These are phyloP conservation scores for Cetradonia linearis DNA, from an alignment of 495 filamentous ascomycete genomes.

Conservation along the genomic window DNA sequence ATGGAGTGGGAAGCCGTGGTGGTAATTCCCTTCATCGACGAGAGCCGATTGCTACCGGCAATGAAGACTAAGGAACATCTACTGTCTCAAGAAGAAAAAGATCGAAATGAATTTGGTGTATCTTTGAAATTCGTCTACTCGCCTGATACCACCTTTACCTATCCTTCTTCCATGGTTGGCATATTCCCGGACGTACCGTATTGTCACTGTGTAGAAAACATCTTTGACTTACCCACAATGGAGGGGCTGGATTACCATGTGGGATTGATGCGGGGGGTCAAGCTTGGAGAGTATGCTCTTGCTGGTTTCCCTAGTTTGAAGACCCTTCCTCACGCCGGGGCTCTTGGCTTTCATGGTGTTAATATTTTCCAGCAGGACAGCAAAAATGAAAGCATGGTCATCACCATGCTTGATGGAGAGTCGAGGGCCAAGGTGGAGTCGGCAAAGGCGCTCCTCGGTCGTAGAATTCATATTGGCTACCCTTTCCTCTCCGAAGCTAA, in stretches of 20 bases:
- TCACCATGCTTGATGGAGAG: slow-evolving; percentile 70
- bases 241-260: slow-evolving; percentile 81
- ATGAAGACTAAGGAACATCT: slow-evolving; percentile 75
- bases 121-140: slow-evolving; percentile 87
- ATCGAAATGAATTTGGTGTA: slow-evolving; percentile 82
- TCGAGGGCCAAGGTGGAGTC: slow-evolving; percentile 54
- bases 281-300: slow-evolving; percentile 67
- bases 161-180: slow-evolving; percentile 76
- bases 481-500: slow-evolving; percentile 93
- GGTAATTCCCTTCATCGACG: slow-evolving; percentile 98
- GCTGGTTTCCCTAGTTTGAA: slow-evolving; percentile 90
- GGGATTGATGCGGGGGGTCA: slow-evolving; percentile 78
- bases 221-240: slow-evolving; percentile 85
- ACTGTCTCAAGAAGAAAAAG: slow-evolving; percentile 64
- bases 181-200: slow-evolving; percentile 83
- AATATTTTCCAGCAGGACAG: slow-evolving; percentile 96
- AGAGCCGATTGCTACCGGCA: slow-evolving; percentile 68
- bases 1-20: slow-evolving; percentile 99
- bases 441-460: slow-evolving; percentile 70
- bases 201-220: slow-evolving; percentile 87
- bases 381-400: slow-evolving; percentile 91
- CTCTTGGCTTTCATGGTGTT: slow-evolving; percentile 80
- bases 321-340: slow-evolving; percentile 67
- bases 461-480: slow-evolving; percentile 85
- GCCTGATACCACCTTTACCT: slow-evolving; percentile 61